These are phyloP conservation scores for Volvariella surrecta DNA, from an alignment of 1,284 basidiomycete genomes.

Conservation along the genomic window DNA sequence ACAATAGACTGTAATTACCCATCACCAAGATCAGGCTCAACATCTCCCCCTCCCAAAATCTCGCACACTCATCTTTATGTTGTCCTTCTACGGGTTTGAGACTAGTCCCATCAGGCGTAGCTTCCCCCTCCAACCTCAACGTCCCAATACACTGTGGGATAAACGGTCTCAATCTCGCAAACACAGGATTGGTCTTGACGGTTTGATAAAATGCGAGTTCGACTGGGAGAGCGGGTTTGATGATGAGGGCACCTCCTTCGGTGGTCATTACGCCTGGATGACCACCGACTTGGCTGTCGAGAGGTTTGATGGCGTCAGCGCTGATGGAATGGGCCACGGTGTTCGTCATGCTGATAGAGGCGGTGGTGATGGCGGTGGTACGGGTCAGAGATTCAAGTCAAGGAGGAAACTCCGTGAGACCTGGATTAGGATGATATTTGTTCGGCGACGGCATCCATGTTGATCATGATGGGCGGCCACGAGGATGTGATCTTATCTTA, in stretches of 20 bases:
- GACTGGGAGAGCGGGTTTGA: conserved; percentile 71
- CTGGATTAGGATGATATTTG: no score
- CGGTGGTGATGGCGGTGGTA: no score
- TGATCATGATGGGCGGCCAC: no score
- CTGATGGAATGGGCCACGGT: no score
- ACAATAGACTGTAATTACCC: conserved; percentile 60
- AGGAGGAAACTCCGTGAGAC: no score
- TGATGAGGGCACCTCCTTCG: conserved; percentile 71
- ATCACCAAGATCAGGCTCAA: conserved; percentile 6
- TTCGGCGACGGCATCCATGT: no score
- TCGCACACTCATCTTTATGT: conserved; percentile 4
- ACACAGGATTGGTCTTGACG: conserved; percentile 33
- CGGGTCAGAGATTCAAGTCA: no score
- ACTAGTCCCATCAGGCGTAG: conserved; percentile 24
- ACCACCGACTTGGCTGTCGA: conserved; percentile 74
- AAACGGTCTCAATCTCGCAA: conserved; percentile 42
- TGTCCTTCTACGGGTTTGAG: conserved; percentile 13
- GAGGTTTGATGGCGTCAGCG: conserved; percentile 6
- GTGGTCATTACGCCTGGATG: conserved; percentile 73
- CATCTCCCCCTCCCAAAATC: conserved; percentile 42
- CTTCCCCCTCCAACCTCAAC: conserved; percentile 56
- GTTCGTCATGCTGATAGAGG: no score
- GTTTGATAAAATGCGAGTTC: conserved; percentile 82
- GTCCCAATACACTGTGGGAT: conserved; percentile 75
- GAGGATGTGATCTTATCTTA: no score